These are phyloP conservation scores for Geotrichum citri-aurantii DNA, from an alignment of 1,139 yeast species.

Conservation along the genomic window DNA sequence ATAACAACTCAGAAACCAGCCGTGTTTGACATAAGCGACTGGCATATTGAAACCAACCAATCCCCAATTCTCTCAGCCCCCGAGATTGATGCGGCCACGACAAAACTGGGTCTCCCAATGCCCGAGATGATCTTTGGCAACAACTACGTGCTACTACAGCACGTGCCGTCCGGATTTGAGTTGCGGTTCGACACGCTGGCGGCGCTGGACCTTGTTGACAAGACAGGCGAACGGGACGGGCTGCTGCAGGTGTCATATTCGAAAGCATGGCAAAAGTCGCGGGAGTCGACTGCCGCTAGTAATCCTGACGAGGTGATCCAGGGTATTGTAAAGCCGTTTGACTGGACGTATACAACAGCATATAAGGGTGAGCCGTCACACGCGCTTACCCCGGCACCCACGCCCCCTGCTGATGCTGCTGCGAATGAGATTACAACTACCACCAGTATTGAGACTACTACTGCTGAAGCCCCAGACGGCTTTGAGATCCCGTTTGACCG, in stretches of 20 bases:
- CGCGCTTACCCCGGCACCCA: not conserved
- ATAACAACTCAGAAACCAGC: not conserved
- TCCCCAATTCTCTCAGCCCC: constrained; percentile 69
- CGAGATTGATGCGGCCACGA: constrained; percentile 68
- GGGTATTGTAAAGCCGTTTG: constrained; percentile 71
- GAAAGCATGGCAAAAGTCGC: constrained; percentile 74
- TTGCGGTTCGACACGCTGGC: constrained; percentile 71
- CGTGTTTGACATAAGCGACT: constrained; percentile 45
- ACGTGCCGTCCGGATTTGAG: constrained; percentile 39
- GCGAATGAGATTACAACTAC: constrained; percentile 8
- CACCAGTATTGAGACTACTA: constrained; percentile 17
- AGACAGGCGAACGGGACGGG: constrained; percentile 44
- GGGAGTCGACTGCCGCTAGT: constrained; percentile 37
- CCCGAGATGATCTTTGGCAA: constrained; percentile 99
- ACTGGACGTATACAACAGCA: constrained; percentile 89
- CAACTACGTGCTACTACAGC: constrained; percentile 51
- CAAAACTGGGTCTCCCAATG: constrained; percentile 63
- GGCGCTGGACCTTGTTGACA: constrained; percentile 65
- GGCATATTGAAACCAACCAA: constrained; percentile 71
- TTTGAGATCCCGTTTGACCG: constrained; percentile 60
- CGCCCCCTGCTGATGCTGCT: constrained; percentile 1
- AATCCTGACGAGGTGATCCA: constrained; percentile 40
- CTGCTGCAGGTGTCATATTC: constrained; percentile 74
- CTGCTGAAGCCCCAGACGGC: constrained; percentile 19
- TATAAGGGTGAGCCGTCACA: constrained; percentile 55